Evolutionary conservation across 1,284 basidiomycete species (phyloP), one percentile per base, ranked within the genome.

Genomic region (Grifola frondosa): DNA sequence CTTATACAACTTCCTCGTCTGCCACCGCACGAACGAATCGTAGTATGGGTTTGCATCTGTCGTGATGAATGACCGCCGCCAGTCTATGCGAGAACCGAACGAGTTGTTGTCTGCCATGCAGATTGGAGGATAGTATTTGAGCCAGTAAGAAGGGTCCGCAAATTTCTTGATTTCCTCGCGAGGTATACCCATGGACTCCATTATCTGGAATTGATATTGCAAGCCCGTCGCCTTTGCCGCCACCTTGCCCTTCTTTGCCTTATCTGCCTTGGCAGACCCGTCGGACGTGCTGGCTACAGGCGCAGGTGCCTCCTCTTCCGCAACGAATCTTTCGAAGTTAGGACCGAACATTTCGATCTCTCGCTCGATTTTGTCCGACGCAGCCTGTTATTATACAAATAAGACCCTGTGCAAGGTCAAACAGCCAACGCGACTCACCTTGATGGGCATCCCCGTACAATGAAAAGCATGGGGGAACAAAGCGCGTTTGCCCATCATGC

Each of bases 121-220:
- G 60, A 99, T 97, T 22, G 96, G 96, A 42, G 96, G 97, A 78
- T 98, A 99, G 71, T 93, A 93, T 29, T 80, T 77, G 57, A 97
- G 73, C 97, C 97, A 99, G 68, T 96, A 76, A 52, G 82, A 71
- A 29, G 97, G 88, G 61, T 99, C 93, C 16, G 95, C 91, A 57
- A 99, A 99, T 65, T 91, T 87, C 66, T 96, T 94, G 70, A 98
- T 94, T 61, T 99, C 94, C 16, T 75, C 67, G 37, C 87, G 80
- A 19, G 93, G 90, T 10, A 99, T 87, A 38, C 88, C 88, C 55
- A 94, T 90, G 36, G 91, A 89, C 66, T 96, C 88, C 84, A 99
- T 89, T 66, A 99, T 99, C 75, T 99, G 96, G 80, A 98, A 99
- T 66, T 99, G 97, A 71, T 98, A 99, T 44, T 86, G 88, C 56